A percentile compares a stretch with the other conserved stretches of the same genome.
phyloP scores from a whole-genome alignment of 2,329 filamentous ascomycete species.

The Arthroderma sp. region DNA sequence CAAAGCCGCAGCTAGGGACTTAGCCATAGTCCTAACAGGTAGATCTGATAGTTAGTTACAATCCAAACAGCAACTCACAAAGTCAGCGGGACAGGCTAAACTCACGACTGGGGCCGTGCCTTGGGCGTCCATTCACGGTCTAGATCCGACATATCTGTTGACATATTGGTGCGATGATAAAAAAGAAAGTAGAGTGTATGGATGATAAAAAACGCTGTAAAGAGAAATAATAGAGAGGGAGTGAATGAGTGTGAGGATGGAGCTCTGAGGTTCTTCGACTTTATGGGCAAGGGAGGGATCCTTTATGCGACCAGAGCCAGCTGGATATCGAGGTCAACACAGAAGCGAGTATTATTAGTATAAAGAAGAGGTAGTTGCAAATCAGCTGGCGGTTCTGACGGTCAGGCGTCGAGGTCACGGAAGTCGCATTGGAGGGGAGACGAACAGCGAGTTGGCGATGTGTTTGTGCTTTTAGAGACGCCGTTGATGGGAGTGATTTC shows the following conservation, averaged over 20 bases:
- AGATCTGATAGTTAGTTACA: conserved; percentile 13
- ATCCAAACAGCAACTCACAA: background rate
- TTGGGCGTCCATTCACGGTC: conserved; percentile 71
- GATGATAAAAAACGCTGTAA: too few species aligned
- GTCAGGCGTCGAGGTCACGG: conserved; percentile 6
- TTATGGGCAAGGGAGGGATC: background rate
- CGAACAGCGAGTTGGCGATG: too few species aligned
- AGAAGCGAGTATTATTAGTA: background rate
- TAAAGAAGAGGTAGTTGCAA: background rate
- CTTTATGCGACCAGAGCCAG: conserved; percentile 18
- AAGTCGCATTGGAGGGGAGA: background rate
- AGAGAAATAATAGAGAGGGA: too few species aligned
- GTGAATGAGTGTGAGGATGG: too few species aligned
- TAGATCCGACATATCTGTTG: conserved; percentile 42
- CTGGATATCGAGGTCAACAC: conserved; percentile 12
- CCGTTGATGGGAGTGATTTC: background rate
- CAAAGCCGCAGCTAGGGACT: conserved; percentile 72
- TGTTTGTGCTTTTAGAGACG: too few species aligned
- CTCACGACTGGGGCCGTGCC: conserved; percentile 64
- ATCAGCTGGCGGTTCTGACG: conserved; percentile 1
- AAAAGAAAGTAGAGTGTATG: background rate
- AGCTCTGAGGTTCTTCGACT: too few species aligned
- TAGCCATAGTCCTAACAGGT: conserved; percentile 60
- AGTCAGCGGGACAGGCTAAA: conserved; percentile 8
- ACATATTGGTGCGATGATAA: background rate